Evolutionary conservation across 805 yeast species (phyloP).

Genomic region (Suhomyces xylopsoci): DNA sequence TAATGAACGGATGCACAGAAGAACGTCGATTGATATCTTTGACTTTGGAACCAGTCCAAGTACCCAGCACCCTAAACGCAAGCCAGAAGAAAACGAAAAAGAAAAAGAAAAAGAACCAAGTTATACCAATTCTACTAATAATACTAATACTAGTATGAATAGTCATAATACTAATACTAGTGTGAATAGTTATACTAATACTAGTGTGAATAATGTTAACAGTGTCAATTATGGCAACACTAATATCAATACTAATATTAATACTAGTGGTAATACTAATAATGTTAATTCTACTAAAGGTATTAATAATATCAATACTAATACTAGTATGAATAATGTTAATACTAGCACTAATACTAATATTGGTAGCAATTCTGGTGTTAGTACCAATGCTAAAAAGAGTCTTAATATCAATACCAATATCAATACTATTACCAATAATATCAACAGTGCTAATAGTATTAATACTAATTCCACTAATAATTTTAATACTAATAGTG

Average conservation of each 20-base stretch:
- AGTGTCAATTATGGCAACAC: not conserved
- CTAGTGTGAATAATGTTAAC: not conserved
- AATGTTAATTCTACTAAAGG: too few relatives aligned
- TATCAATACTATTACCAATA: too few relatives aligned
- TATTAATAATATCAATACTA: not conserved
- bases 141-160: not conserved
- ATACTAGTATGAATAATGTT: not conserved
- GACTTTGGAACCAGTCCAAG: slow-evolving; percentile 11
- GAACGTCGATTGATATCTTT: not conserved
- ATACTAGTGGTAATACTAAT: not conserved
- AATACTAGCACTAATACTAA: not conserved
- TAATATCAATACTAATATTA: too few relatives aligned
- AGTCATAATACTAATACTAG: not conserved
- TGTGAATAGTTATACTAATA: not conserved
- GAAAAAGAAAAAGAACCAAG: not conserved
- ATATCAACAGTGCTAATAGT: too few relatives aligned
- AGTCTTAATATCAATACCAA: not conserved
- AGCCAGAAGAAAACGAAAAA: not conserved
- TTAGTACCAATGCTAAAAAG: not conserved
- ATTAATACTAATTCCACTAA: not conserved
- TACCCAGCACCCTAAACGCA: too few relatives aligned
- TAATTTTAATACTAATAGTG: not conserved
- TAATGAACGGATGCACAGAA: not conserved
- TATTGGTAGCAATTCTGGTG: too few relatives aligned
- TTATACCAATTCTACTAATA: not conserved